Percentiles rank a stretch among this genome's conserved stretches.
These are phyloP conservation scores for Xylaria sp. DNA, from an alignment of 2,329 filamentous ascomycete genomes.

Conservation along the genomic window DNA sequence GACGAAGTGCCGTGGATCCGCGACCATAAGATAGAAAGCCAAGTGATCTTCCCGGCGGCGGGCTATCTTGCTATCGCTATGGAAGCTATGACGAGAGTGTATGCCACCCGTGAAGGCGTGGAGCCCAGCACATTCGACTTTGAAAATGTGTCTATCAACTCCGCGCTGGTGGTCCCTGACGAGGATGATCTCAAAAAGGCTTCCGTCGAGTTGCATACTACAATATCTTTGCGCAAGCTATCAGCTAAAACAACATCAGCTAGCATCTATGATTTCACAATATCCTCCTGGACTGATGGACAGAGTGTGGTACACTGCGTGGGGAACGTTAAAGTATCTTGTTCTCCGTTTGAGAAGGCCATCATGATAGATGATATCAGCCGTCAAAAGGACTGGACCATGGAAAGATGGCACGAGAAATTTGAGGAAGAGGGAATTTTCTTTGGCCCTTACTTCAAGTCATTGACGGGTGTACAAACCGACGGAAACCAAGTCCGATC, in stretches of 20 bases:
- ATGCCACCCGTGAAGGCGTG: neutral
- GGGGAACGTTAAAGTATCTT: conserved; percentile 18
- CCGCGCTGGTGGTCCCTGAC: conserved; percentile 10
- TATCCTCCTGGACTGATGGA: conserved; percentile 36
- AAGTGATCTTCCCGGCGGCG: conserved; percentile 39
- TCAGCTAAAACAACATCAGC: conserved; percentile 25
- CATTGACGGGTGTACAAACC: neutral
- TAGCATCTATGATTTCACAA: conserved; percentile 38
- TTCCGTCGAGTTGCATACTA: conserved; percentile 36
- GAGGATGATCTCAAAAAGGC: neutral
- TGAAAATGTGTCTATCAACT: conserved; percentile 10
- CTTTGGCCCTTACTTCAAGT: conserved; percentile 17
- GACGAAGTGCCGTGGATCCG: conserved; percentile 39
- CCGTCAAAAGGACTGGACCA: neutral
- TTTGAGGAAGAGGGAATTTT: conserved; percentile 27
- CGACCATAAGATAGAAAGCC: conserved; percentile 39
- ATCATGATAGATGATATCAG: neutral
- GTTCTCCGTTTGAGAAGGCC: neutral
- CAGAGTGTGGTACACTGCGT: conserved; percentile 31
- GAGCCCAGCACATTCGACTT: conserved; percentile 13
- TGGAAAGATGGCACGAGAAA: conserved; percentile 19
- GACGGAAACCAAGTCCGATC: neutral
- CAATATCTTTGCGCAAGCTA: conserved; percentile 26
- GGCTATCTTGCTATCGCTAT: conserved; percentile 40
- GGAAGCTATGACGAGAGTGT: conserved; percentile 32